A percentile compares a stretch with the other conserved stretches of the same genome.
Evolutionary conservation across 225 moss, liverwort and hornwort species (phyloP).

Genomic region (Anthoceros angustus): DNA sequence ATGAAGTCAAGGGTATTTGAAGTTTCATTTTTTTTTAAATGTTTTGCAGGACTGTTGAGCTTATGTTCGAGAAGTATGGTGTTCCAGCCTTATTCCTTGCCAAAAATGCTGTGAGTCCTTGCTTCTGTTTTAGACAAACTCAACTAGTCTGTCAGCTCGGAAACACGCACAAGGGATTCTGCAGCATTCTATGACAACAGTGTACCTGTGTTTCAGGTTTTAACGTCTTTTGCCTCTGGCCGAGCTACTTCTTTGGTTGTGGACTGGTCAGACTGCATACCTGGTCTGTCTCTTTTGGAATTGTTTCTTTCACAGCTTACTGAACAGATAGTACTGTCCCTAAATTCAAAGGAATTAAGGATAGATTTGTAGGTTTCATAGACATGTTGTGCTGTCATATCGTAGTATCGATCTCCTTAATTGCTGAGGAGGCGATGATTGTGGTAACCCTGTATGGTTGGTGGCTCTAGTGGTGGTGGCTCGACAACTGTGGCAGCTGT

Average conservation of each 20-base stretch:
- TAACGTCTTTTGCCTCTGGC: conserved; percentile 89
- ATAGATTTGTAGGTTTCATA: not conserved
- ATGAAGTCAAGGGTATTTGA: not conserved
- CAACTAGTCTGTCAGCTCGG: not conserved
- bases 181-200: not conserved
- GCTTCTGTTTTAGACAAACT: not conserved
- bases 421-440: not conserved
- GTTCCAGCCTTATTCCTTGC: conserved; percentile 81
- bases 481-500: conserved; percentile 87
- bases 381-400: not conserved
- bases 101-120: conserved; percentile 57
- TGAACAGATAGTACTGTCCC: not conserved
- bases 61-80: conserved; percentile 92
- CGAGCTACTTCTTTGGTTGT: conserved; percentile 89
- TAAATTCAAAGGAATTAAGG: too few relatives aligned
- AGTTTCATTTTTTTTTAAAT: not conserved
- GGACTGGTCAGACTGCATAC: conserved; percentile 55
- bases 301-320: conserved; percentile 11
- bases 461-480: conserved; percentile 52
- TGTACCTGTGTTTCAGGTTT: conserved; percentile 35
- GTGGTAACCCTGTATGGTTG: conserved; percentile 3
- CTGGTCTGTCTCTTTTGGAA: conserved; percentile 20
- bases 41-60: conserved; percentile 59
- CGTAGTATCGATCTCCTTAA: not conserved
- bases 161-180: too few relatives aligned